Conservation (phyloP, 129 eudicot genomes). For the Oenanthe sinensis region DNA sequence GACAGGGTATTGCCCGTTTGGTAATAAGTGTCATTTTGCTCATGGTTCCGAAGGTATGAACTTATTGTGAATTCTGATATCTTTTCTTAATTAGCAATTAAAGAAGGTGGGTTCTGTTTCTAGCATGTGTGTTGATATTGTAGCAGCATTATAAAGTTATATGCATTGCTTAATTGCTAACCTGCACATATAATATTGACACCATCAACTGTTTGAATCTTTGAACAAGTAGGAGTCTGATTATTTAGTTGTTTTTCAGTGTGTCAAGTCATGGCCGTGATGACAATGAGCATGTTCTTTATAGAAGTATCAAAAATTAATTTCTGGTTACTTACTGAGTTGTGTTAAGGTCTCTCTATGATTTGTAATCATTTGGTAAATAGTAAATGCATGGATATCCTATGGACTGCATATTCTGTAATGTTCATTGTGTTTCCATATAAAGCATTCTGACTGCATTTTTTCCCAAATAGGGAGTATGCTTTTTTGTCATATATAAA, state of each 20-base stretch:
- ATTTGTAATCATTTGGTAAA: background rate
- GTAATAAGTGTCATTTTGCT: conserved; percentile 95
- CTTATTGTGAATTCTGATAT: background rate
- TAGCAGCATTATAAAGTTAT: background rate
- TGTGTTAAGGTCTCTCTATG: background rate
- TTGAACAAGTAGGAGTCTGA: background rate
- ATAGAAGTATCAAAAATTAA: background rate
- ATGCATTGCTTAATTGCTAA: background rate
- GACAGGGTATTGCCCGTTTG: conserved; percentile 95
- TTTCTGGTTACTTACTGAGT: background rate
- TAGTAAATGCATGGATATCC: background rate
- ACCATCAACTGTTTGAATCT: background rate
- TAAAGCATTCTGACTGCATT: background rate
- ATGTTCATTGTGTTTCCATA: background rate
- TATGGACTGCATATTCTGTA: background rate
- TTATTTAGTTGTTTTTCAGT: background rate
- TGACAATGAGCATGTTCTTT: background rate
- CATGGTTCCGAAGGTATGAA: conserved; percentile 89
- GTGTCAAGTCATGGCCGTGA: background rate
- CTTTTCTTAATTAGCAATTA: background rate
- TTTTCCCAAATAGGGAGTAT: background rate
- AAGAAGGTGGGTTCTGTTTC: background rate
- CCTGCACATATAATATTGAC: background rate
- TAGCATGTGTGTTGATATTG: background rate
- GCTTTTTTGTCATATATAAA: background rate